These are phyloP conservation scores for Keithomyces neogunnii DNA, from an alignment of 2,329 filamentous ascomycete genomes.

Conservation along the genomic window DNA sequence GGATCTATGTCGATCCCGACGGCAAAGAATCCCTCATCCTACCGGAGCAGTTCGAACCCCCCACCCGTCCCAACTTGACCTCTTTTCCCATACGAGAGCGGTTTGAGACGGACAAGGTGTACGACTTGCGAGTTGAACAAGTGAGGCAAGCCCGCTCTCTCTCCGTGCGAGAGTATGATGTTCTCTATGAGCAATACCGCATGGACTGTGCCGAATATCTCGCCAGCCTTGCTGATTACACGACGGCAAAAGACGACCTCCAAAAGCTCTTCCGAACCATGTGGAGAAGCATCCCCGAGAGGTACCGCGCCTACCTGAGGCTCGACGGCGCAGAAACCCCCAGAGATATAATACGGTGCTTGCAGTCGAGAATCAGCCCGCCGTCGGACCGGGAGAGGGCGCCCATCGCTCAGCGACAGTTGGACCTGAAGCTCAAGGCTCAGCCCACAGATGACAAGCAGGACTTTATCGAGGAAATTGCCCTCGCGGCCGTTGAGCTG, in stretches of 20 bases:
- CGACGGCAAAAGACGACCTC: conserved; percentile 3
- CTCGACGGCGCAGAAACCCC: conserved; percentile 6
- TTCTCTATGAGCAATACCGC: conserved; percentile 8
- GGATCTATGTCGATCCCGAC: conserved; percentile 10
- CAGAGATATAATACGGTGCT: conserved; percentile 5
- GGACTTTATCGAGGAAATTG: conserved; percentile 5
- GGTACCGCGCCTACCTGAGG: conserved; percentile 6
- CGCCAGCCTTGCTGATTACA: conserved; percentile 1
- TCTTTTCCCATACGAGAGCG: background rate
- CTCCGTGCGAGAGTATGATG: conserved; percentile 4
- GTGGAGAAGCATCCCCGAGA: conserved; percentile 5
- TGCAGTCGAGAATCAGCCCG: conserved; percentile 2
- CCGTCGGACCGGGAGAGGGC: conserved; percentile 2
- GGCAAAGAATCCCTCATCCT: background rate
- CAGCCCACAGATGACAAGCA: conserved; percentile 5
- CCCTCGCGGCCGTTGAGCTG: conserved; percentile 5
- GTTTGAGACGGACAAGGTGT: conserved; percentile 6
- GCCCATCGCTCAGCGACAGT: background rate
- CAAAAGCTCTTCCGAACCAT: conserved; percentile 7
- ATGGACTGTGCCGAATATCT: conserved; percentile 7
- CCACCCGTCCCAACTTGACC: conserved; percentile 3
- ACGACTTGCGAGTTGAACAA: conserved; percentile 3
- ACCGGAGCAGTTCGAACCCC: conserved; percentile 4
- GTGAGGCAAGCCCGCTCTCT: conserved; percentile 5
- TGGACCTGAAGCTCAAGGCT: conserved; percentile 1